A percentile compares a stretch with the other conserved stretches of the same genome.
Evolutionary conservation across 1,139 yeast species (phyloP).

Genomic region (Kodamaea ohmeri): DNA sequence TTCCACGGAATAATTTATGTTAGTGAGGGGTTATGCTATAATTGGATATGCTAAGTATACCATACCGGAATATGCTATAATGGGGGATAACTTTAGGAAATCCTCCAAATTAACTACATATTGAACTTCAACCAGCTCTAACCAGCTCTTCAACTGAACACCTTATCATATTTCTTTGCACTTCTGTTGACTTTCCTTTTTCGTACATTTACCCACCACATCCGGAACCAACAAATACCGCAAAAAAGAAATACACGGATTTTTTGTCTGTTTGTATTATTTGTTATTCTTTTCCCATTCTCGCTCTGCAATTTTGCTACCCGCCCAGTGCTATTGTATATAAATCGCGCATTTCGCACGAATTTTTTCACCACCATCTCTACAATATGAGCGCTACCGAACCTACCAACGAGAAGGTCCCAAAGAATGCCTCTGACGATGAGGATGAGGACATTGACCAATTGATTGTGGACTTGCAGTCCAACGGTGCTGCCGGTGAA

Average conservation of each 20-base stretch:
- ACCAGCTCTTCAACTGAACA: no score
- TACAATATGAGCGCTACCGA: conserved; percentile 46
- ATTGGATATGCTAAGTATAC: no score
- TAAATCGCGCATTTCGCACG: conserved; percentile 4
- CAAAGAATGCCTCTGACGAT: conserved; percentile 53
- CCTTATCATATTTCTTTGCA: not conserved
- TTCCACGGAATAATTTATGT: no score
- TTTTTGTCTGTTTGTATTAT: conserved; percentile 5
- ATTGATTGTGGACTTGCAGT: conserved; percentile 84
- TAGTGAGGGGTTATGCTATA: no score
- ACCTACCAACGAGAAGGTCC: conserved; percentile 50
- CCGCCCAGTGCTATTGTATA: conserved; percentile 6
- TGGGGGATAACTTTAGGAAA: no score
- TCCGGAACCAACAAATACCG: conserved; percentile 7
- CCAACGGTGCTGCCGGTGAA: conserved; percentile 54
- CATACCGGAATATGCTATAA: no score
- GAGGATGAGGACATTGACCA: conserved; percentile 88
- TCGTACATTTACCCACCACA: conserved; percentile 5
- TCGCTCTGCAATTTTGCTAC: conserved; percentile 8
- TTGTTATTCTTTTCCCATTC: conserved; percentile 6
- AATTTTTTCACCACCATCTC: conserved; percentile 5
- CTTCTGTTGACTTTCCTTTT: conserved; percentile 1
- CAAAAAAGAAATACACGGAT: conserved; percentile 5
- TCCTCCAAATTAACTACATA: no score
- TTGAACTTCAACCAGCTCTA: no score